phyloP scores from a whole-genome alignment of 352 stramenopile species.

The Phytophthora sojae region DNA sequence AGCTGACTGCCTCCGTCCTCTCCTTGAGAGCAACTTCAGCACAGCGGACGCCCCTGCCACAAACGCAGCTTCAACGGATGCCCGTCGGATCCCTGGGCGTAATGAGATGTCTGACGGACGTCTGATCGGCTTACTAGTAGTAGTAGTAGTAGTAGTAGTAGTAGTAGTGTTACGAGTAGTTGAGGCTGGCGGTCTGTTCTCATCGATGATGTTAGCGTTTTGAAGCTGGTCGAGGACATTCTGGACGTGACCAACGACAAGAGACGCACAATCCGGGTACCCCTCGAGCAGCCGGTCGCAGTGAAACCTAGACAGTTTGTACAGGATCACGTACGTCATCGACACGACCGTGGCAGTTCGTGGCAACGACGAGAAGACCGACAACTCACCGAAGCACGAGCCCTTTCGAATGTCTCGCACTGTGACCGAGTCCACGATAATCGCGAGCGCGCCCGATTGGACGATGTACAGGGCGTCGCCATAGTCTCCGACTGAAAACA shows the following conservation, averaged over 20 bases:
- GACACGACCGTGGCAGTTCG: constrained; percentile 2
- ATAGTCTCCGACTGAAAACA: constrained; percentile 59
- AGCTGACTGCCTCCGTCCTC: background rate
- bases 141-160: too few relatives aligned
- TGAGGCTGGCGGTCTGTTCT: background rate
- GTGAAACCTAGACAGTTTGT: constrained; percentile 4
- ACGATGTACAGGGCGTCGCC: constrained; percentile 78
- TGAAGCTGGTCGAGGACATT: background rate
- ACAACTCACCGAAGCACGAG: constrained; percentile 69
- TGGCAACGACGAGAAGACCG: constrained; percentile 45
- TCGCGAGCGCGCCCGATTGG: constrained; percentile 63
- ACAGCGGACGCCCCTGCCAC: background rate
- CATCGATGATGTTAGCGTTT: background rate
- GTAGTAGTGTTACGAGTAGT: too few relatives aligned
- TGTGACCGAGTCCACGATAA: constrained; percentile 55
- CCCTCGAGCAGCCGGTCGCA: background rate
- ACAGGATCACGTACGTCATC: constrained; percentile 2
- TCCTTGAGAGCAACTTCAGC: background rate
- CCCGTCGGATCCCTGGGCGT: background rate
- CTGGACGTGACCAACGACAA: background rate
- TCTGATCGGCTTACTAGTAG: too few relatives aligned
- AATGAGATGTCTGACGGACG: background rate
- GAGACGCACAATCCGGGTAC: background rate
- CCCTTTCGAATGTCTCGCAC: constrained; percentile 72
- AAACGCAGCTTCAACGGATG: constrained; percentile 1